Evolutionary conservation across 1,284 basidiomycete species (phyloP), one percentile per base, ranked within the genome.

Genomic region (Melampsora occidentalis): DNA sequence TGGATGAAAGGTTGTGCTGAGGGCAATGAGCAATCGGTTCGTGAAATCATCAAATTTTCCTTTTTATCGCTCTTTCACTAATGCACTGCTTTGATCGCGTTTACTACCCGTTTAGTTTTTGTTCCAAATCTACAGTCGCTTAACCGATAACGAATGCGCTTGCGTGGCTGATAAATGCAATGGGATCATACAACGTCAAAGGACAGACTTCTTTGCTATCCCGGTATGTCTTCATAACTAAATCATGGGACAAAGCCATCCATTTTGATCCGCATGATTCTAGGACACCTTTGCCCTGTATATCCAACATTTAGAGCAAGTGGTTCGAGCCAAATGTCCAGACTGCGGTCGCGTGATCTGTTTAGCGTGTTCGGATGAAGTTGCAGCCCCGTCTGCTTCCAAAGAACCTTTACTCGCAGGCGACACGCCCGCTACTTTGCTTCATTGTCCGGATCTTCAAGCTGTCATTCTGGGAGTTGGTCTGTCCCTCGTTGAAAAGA

Each of bases 1-100:
- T 96, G 93, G 93, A 95, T 95, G 93, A 93, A 91, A 82, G 93
- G 93, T 10, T 95, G 93, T 83, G 92, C 93, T 0, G 93, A 95
- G 83, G 92, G 91, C 77, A 80, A 81, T 82, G 68, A 81, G 80
- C 79, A 18, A 18, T 63, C 16, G n/a, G 35, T 64, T 64, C 25
- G 62, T 64, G 10, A 31, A 59, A 14, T 4, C 6, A 59, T 22
- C 9, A 20, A 22, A 0, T 59, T 10, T 22, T 22, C 28, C 53
- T 2, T 31, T 59, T n/a, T 20, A n/a, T 59, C 14, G 9, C 53
- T 22, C 22, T 22, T 59, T 59, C 28, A 59, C 22, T 22, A 1
- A 59, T 59, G 7, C 9, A 10, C 28, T 59, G n/a, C n/a, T 59
- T 59, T 22, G 28, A 22, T 59, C 53, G 53, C 53, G 18, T 31